Percentiles rank a stretch among this genome's conserved stretches.
Evolutionary conservation across 2,329 filamentous ascomycete species (phyloP).

Genomic region (Pseudopyricularia javanii): DNA sequence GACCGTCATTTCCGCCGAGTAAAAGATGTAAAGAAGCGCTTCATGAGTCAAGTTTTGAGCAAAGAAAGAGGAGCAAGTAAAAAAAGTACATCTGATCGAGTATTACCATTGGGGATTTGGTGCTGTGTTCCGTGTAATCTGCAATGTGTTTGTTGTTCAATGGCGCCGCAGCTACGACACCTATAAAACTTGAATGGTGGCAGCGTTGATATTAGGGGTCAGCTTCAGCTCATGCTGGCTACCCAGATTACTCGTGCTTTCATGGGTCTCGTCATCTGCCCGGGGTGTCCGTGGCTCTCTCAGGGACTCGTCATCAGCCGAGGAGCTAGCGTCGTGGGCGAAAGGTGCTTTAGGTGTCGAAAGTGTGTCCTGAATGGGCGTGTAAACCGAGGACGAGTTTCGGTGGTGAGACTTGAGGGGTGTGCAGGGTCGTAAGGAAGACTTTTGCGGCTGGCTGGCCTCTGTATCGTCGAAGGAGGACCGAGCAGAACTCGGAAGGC

Average conservation of each 20-base stretch:
- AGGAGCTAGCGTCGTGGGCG: constrained; percentile 4
- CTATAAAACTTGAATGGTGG: constrained; percentile 4
- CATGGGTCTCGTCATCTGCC: constrained; percentile 3
- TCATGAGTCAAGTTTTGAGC: neutral
- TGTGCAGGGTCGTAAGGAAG: neutral
- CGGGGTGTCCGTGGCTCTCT: constrained; percentile 8
- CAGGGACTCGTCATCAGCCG: constrained; percentile 8
- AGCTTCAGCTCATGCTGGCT: constrained; percentile 1
- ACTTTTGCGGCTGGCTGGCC: neutral
- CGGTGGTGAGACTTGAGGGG: neutral
- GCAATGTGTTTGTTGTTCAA: neutral
- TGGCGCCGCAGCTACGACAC: neutral
- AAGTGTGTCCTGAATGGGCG: constrained; percentile 1
- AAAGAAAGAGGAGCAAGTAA: neutral
- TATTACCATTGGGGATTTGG: neutral
- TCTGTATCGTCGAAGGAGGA: constrained; percentile 27
- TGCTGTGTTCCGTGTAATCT: neutral
- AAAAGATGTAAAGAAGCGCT: neutral
- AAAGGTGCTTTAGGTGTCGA: neutral
- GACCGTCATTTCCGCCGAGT: neutral
- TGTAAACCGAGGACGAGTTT: constrained; percentile 4
- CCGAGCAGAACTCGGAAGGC: constrained; percentile 36
- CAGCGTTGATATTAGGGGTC: constrained; percentile 1
- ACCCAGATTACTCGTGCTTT: neutral
- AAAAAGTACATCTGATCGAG: neutral